Base-by-base conservation (phyloP, 2,329 filamentous ascomycete species). In the Cladosporium oxysporum region DNA sequence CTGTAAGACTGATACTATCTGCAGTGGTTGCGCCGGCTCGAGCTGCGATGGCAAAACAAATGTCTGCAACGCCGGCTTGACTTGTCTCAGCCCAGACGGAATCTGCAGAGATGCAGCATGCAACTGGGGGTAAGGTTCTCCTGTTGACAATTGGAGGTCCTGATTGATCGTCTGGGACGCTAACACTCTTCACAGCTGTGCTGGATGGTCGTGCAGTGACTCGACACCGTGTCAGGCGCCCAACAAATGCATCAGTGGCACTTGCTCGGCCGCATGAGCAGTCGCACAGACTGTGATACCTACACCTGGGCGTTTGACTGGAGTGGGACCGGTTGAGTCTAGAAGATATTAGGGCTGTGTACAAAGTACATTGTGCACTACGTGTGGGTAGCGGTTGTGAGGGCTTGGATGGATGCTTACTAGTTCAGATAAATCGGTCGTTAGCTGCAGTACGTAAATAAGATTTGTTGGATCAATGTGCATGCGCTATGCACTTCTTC, bases 41-140 rank as follows among this genome's bases (percentile, higher is more conserved):
- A 35, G 21, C n/a, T 58, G 53, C 21, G 53, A 58, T 58, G 53
- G 53, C 31, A 31, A 58, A 26, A 58, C 53, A 14, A 58, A 28
- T 14, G 53, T 58, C 53, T 58, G 53, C 29, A 58, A 37, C 53
- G 21, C 29, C 10, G 53, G 53, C 21, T 33, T 58, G 29, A 58
- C 53, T 37, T 58, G 53, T 18, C 8, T 58, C n/a, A 37, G 29
- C 53, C 53, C 53, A 14, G 53, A 58, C n/a, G 53, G 53, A 37
- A 33, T 33, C 10, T 58, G 53, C 29, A 21, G 21, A 6, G 33
- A 58, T 18, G 50, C 53, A n/a, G 53, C 31, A 35, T 37, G 33
- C 18, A 58, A 58, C 53, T 35, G 55, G 55, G 52, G 52, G 52
- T 55, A 55, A 33, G n/a, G 28, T 11, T 33, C 1, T 5, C 49